A percentile compares a stretch with the other conserved stretches of the same genome.
Conservation (phyloP, 306 rosid genomes). For the Inga leiocalycina region DNA sequence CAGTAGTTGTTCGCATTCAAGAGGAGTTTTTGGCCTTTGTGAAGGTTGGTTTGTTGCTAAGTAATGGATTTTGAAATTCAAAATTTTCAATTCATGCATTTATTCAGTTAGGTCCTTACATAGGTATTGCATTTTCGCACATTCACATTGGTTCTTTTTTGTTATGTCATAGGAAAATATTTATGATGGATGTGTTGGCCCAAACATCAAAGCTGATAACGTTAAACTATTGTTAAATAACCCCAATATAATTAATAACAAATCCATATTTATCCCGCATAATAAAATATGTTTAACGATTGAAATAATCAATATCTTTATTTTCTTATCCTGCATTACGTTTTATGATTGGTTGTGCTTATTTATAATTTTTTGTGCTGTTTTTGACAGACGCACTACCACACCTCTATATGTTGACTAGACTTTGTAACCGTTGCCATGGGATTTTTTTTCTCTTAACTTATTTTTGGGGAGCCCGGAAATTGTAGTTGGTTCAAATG, state of each 20-base stretch:
- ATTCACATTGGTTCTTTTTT: not conserved
- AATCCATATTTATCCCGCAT: not conserved
- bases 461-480: not conserved
- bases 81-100: slow-evolving; percentile 25
- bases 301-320: not conserved
- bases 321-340: not conserved
- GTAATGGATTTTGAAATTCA: not conserved
- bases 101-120: slow-evolving; percentile 5
- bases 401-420: not conserved
- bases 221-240: not conserved
- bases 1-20: slow-evolving; percentile 92
- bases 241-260: not conserved
- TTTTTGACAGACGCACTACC: not conserved
- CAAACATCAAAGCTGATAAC: not conserved
- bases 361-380: not conserved
- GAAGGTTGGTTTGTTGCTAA: slow-evolving; percentile 65
- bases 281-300: not conserved
- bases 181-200: not conserved
- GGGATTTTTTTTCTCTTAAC: not conserved
- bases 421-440: not conserved
- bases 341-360: not conserved
- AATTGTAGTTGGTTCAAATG: slow-evolving; percentile 9
- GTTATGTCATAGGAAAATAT: not conserved
- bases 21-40: slow-evolving; percentile 91
- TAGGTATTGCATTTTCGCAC: not conserved